phyloP scores from a whole-genome alignment of 75 land plant species.

The Sequoiadendron giganteum region DNA sequence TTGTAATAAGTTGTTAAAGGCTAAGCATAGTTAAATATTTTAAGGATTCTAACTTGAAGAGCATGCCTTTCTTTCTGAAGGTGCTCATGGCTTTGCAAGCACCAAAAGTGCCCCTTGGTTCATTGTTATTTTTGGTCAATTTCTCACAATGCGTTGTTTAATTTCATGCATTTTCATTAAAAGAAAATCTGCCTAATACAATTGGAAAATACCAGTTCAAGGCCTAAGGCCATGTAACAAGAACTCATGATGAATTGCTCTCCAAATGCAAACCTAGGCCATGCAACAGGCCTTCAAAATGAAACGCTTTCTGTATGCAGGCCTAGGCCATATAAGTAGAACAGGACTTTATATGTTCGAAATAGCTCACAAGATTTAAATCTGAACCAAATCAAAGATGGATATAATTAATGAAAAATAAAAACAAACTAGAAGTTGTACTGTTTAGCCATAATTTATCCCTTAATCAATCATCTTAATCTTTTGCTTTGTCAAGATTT shows the following conservation, averaged over 20 bases:
- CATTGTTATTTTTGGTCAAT: not conserved
- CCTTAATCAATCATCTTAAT: not conserved
- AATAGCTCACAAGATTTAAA: not conserved
- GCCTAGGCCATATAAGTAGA: not conserved
- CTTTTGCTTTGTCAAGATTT: not conserved
- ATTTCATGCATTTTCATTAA: too few species aligned
- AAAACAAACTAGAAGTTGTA: not conserved
- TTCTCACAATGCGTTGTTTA: not conserved
- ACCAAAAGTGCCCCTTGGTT: not conserved
- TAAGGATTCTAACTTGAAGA: not conserved
- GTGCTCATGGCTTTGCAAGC: not conserved
- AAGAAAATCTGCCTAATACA: too few species aligned
- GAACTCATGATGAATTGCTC: not conserved
- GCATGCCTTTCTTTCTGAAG: not conserved
- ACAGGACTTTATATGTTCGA: not conserved
- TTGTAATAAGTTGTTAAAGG: not conserved
- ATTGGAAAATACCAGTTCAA: not conserved
- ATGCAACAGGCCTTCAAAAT: not conserved
- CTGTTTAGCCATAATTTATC: too few species aligned
- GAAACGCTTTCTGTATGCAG: not conserved
- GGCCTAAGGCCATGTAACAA: not conserved
- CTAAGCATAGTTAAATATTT: not conserved
- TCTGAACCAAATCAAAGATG: not conserved
- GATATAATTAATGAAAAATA: too few species aligned
- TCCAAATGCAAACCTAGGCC: too few species aligned